phyloP scores from a whole-genome alignment of 768 basidiomycete genomes.

The Aureoboletus auriporus region DNA sequence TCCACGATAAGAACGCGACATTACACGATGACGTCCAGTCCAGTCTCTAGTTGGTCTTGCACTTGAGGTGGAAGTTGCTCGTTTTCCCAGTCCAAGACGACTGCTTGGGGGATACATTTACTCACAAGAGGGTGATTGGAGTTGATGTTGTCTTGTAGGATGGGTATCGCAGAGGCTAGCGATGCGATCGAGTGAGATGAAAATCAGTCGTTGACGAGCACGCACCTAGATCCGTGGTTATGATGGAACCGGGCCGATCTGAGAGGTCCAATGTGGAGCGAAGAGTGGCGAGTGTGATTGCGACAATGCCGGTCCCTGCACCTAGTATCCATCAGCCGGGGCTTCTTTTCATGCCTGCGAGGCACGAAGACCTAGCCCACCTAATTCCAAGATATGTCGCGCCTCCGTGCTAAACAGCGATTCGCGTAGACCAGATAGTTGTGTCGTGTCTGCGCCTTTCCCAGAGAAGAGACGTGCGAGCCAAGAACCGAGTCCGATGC shows the following conservation, averaged over 20 bases:
- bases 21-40: conserved; percentile 68
- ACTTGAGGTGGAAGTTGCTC: conserved; percentile 47
- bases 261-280: conserved; percentile 34
- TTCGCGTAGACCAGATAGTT: conserved; percentile 24
- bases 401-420: conserved; percentile 38
- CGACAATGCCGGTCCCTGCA: conserved; percentile 81
- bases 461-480: conserved; percentile 39
- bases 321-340: conserved; percentile 38
- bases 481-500: conserved; percentile 82
- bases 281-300: conserved; percentile 59
- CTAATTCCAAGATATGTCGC: conserved; percentile 63
- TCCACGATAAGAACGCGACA: conserved; percentile 21
- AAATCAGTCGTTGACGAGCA: conserved; percentile 3
- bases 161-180: conserved; percentile 74
- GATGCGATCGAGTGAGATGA: background rate
- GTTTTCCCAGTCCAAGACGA: conserved; percentile 75
- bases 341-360: too few species aligned
- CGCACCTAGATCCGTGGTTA: conserved; percentile 74
- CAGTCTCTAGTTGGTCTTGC: conserved; percentile 31
- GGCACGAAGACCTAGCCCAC: conserved; percentile 32
- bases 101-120: conserved; percentile 27
- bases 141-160: conserved; percentile 69
- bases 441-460: background rate
- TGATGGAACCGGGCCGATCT: conserved; percentile 33
- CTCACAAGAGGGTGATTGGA: conserved; percentile 37